Evolutionary conservation across 2,329 filamentous ascomycete genomes (phyloP).

Genomic region (Pseudogymnoascus sp.): DNA sequence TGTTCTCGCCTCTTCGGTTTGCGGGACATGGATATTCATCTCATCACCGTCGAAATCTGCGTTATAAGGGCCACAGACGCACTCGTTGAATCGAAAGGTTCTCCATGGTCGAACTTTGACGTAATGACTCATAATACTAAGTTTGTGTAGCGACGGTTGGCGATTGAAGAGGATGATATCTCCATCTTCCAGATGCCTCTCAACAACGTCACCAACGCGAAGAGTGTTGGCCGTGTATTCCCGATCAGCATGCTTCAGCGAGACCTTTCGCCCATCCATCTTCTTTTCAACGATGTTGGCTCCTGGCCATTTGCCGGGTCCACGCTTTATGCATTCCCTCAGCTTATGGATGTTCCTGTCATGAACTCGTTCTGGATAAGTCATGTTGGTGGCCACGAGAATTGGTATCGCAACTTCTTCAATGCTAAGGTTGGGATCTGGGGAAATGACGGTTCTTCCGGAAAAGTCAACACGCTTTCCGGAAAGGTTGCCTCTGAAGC

Average conservation of each 20-base stretch:
- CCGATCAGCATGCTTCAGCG: conserved; percentile 67
- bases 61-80: conserved; percentile 96
- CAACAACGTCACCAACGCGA: conserved; percentile 77
- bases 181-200: conserved; percentile 89
- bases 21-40: conserved; percentile 97
- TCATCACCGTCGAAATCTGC: conserved; percentile 98
- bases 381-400: conserved; percentile 91
- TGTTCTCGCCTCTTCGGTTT: conserved; percentile 91
- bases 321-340: conserved; percentile 64
- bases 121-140: conserved; percentile 94
- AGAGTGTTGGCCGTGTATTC: conserved; percentile 67
- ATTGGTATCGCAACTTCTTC: conserved; percentile 89
- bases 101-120: conserved; percentile 91
- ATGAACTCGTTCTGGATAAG: conserved; percentile 85
- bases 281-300: conserved; percentile 76
- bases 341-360: conserved; percentile 81
- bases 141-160: conserved; percentile 93
- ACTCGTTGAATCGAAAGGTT: conserved; percentile 95
- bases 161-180: conserved; percentile 97
- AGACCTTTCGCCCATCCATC: conserved; percentile 60
- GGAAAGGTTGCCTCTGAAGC: conserved; percentile 92
- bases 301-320: conserved; percentile 74
- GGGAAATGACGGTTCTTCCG: conserved; percentile 92
- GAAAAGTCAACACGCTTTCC: conserved; percentile 99
- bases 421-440: conserved; percentile 87